Percentiles rank a stretch among this genome's conserved stretches.
Evolutionary conservation across 2,329 filamentous ascomycete species (phyloP).

Genomic region (Hymenoscyphus salicellus): DNA sequence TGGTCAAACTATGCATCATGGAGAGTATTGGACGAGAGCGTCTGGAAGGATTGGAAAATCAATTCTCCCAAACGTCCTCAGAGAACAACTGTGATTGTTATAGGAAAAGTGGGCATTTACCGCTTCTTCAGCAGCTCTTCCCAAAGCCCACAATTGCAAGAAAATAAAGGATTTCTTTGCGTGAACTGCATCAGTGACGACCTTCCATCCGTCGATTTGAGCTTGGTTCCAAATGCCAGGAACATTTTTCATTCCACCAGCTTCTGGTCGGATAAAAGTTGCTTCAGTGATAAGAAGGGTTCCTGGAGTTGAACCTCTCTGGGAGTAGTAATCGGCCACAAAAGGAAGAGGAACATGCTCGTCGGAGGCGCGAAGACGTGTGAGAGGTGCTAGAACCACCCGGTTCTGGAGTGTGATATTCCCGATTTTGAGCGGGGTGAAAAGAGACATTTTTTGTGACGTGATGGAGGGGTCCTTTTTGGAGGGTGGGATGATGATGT

Average conservation of each 20-base stretch:
- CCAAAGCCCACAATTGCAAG: conserved; percentile 60
- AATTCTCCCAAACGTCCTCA: not conserved
- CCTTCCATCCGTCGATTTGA: conserved; percentile 56
- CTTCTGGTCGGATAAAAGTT: conserved; percentile 49
- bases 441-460: conserved; percentile 35
- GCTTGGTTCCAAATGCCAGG: conserved; percentile 54
- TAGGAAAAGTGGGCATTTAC: not conserved
- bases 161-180: conserved; percentile 59
- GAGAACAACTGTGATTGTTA: not conserved
- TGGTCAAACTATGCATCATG: too few relatives aligned
- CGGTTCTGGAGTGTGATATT: conserved; percentile 42
- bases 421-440: conserved; percentile 45
- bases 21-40: too few relatives aligned
- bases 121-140: conserved; percentile 40
- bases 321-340: conserved; percentile 51
- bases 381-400: conserved; percentile 56
- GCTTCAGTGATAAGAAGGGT: conserved; percentile 57
- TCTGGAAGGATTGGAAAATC: too few relatives aligned
- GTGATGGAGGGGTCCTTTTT: too few relatives aligned
- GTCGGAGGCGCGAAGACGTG: conserved; percentile 49
- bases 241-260: conserved; percentile 45
- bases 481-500: too few relatives aligned
- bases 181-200: conserved; percentile 60
- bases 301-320: conserved; percentile 48
- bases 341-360: conserved; percentile 45